Percentiles rank a stretch among this genome's conserved stretches.
phyloP scores from a whole-genome alignment of 2,329 filamentous ascomycete genomes.

The Chaetomium sp. region DNA sequence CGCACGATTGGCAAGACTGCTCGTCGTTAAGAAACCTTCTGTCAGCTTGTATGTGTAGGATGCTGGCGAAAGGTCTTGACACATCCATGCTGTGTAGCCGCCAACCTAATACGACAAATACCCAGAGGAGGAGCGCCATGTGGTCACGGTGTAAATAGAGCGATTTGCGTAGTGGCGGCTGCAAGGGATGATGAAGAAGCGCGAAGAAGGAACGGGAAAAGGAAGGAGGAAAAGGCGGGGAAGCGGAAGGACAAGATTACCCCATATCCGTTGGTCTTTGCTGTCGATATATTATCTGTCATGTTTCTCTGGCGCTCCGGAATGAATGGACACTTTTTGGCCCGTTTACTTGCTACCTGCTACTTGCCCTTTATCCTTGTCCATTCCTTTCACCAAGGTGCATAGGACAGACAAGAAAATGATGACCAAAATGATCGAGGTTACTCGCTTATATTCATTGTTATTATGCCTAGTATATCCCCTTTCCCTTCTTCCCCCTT shows the following conservation, averaged over 20 bases:
- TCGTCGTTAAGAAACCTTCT: constrained; percentile 56
- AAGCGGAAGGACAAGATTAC: constrained; percentile 15
- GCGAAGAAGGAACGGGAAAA: background rate
- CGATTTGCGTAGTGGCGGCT: background rate
- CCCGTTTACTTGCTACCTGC: background rate
- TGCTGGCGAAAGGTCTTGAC: background rate
- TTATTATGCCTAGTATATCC: constrained; percentile 16
- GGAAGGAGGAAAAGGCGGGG: constrained; percentile 14
- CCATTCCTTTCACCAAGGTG: background rate
- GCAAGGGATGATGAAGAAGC: background rate
- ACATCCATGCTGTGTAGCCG: background rate
- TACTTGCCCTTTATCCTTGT: background rate
- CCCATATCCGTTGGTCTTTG: background rate
- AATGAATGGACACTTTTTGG: background rate
- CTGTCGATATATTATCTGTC: constrained; percentile 10
- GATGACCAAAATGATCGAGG: background rate
- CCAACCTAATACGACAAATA: background rate
- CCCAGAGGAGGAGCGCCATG: background rate
- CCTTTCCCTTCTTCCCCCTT: background rate
- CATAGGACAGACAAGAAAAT: background rate
- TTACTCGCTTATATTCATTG: constrained; percentile 7
- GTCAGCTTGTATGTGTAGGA: background rate
- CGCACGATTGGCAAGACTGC: constrained; percentile 88
- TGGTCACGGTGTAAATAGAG: background rate
- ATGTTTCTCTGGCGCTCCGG: constrained; percentile 14